A percentile compares a stretch with the other conserved stretches of the same genome.
These are phyloP conservation scores for Colletotrichum siamense DNA, from an alignment of 2,329 filamentous ascomycete genomes.

Conservation along the genomic window DNA sequence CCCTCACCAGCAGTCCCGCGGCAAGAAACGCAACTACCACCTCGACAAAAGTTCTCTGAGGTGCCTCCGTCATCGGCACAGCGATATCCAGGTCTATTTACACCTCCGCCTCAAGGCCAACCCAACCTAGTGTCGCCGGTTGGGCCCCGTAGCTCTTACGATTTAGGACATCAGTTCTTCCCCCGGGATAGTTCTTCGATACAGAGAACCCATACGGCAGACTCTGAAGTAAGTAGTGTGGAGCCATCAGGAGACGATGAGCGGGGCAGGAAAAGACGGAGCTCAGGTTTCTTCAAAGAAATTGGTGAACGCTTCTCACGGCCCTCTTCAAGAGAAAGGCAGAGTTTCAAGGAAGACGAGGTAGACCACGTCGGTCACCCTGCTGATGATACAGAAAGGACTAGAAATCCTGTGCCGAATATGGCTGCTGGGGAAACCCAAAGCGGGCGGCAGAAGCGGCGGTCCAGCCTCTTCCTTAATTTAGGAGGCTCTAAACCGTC, in stretches of 20 bases:
- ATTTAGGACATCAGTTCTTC: constrained; percentile 20
- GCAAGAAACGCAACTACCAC: constrained; percentile 21
- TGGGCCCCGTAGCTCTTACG: constrained; percentile 22
- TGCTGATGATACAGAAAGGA: constrained; percentile 28
- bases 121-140: constrained; percentile 15
- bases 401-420: constrained; percentile 48
- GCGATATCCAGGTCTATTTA: constrained; percentile 55
- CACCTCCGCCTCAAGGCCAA: constrained; percentile 14
- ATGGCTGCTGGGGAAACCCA: constrained; percentile 42
- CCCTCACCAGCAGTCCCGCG: constrained; percentile 19
- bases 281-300: constrained; percentile 57
- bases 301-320: constrained; percentile 49
- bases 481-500: constrained; percentile 27
- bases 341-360: constrained; percentile 27
- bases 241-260: constrained; percentile 41
- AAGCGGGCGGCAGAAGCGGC: constrained; percentile 37
- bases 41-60: constrained; percentile 36
- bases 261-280: constrained; percentile 39
- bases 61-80: constrained; percentile 57
- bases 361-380: neutral
- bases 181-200: constrained; percentile 35
- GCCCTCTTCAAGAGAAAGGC: constrained; percentile 36
- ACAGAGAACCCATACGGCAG: constrained; percentile 45
- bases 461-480: constrained; percentile 43
- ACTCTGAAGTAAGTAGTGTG: constrained; percentile 41